Evolutionary conservation across 345 rosid genomes (phyloP).

Genomic region (Passiflora organensis): DNA sequence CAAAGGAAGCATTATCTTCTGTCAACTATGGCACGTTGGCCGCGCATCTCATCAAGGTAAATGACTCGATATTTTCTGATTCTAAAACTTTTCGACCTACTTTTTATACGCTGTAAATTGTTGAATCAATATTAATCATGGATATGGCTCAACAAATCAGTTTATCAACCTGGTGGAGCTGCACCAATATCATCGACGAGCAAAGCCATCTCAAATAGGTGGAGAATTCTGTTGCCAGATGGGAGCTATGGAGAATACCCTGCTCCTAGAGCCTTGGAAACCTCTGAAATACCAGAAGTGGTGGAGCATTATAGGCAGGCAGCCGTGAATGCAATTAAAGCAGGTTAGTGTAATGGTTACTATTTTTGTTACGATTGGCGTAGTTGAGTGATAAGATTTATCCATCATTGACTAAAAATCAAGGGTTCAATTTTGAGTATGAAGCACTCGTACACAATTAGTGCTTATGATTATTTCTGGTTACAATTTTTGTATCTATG

Average conservation of each 20-base stretch:
- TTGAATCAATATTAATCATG: background rate
- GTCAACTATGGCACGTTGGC: constrained; percentile 93
- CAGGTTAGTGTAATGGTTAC: constrained; percentile 38
- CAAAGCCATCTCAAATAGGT: constrained; percentile 34
- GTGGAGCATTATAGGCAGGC: constrained; percentile 48
- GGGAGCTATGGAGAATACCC: constrained; percentile 46
- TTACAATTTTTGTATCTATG: too few species aligned
- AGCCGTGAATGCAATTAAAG: constrained; percentile 30
- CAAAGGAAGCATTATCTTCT: constrained; percentile 69
- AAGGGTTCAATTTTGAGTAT: too few species aligned
- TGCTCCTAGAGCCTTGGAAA: constrained; percentile 41
- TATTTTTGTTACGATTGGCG: too few species aligned
- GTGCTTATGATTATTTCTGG: too few species aligned
- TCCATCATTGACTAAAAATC: too few species aligned
- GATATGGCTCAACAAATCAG: constrained; percentile 21
- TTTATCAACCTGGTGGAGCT: constrained; percentile 66
- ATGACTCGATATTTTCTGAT: too few species aligned
- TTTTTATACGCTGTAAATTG: background rate
- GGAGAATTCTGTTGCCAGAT: constrained; percentile 52
- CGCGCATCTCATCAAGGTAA: constrained; percentile 75
- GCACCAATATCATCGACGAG: constrained; percentile 71
- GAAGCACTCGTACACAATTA: too few species aligned
- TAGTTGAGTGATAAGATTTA: too few species aligned
- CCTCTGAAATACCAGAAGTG: constrained; percentile 43
- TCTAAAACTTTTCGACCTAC: background rate